These are phyloP conservation scores for Lentinula guzmanii DNA, from an alignment of 768 basidiomycete species.

Conservation along the genomic window DNA sequence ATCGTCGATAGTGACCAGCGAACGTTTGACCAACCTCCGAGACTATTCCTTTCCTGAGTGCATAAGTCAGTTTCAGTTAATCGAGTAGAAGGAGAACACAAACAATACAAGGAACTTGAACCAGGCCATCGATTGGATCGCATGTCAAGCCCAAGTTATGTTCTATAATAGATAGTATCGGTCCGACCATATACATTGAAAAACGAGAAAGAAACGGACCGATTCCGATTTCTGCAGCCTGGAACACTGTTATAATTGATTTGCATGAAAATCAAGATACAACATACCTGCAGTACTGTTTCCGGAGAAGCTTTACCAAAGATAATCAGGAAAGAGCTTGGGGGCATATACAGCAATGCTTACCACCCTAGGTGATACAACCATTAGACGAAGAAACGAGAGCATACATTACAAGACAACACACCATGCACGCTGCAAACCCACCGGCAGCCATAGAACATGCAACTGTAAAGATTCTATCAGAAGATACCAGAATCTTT, in stretches of 20 bases:
- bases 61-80: background rate
- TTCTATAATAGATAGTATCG: slow-evolving; percentile 36
- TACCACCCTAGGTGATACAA: background rate
- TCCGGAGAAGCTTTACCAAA: slow-evolving; percentile 60
- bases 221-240: slow-evolving; percentile 90
- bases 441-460: slow-evolving; percentile 95
- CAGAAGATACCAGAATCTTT: background rate
- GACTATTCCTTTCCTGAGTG: slow-evolving; percentile 71
- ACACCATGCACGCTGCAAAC: slow-evolving; percentile 93
- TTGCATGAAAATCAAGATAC: background rate
- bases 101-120: slow-evolving; percentile 95
- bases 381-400: background rate
- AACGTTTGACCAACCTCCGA: slow-evolving; percentile 51
- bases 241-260: background rate
- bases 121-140: slow-evolving; percentile 89
- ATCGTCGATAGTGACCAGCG: background rate
- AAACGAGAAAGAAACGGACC: slow-evolving; percentile 33
- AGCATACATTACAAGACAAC: slow-evolving; percentile 25
- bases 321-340: background rate
- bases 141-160: slow-evolving; percentile 89
- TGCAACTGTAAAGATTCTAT: slow-evolving; percentile 49
- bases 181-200: background rate
- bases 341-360: background rate
- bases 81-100: slow-evolving; percentile 18
- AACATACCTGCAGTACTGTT: slow-evolving; percentile 65